Evolutionary conservation across 2,329 filamentous ascomycete genomes (phyloP), one percentile per base, ranked within the genome.

Genomic region (Sarocladium kiliense): DNA sequence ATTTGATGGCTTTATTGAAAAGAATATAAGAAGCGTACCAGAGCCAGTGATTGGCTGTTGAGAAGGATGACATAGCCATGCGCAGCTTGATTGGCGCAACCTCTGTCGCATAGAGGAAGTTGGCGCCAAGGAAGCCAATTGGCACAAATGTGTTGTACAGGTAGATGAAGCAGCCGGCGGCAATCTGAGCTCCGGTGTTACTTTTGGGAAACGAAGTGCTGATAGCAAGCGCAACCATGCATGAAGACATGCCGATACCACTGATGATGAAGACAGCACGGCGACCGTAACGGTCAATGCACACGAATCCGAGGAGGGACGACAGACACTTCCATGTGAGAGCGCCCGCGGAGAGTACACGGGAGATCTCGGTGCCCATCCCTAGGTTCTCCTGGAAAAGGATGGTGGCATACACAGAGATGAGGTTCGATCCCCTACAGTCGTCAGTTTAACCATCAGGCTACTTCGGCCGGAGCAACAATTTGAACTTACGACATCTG

Each of bases 101-200:
- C 61, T 84, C 81, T 1, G 80, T 77, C 56, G 79, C 80, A 66
- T 84, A 85, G 19, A 84, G 69, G 68, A 83, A 84, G 60, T 81
- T 83, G 30, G 79, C 75, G 1, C 81, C 81, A 0, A 82, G 66
- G 54, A 58, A 58, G 11, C 56, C 56, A 26, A 58, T 58, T 25
- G 56, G 56, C 3, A 58, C 54, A 36, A 84, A 84, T 60, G 77
- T 80, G 66, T 83, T 80, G 70, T 81, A 85, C 47, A 81, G 65
- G 65, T 80, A 85, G 50, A 85, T 74, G 65, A 82, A 82, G 58
- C 79, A 73, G 1, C 77, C 78, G 0, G 77, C 78, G 0, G 73
- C 75, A 41, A 82, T 75, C 57, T 78, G 73, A 2, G 80, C 74
- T 1, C 69, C 57, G 2, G 68, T 69, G 65, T 79, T 78, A 14